Evolutionary conservation across 768 basidiomycete genomes (phyloP).

Genomic region (Hemileccinum rubropunctum): DNA sequence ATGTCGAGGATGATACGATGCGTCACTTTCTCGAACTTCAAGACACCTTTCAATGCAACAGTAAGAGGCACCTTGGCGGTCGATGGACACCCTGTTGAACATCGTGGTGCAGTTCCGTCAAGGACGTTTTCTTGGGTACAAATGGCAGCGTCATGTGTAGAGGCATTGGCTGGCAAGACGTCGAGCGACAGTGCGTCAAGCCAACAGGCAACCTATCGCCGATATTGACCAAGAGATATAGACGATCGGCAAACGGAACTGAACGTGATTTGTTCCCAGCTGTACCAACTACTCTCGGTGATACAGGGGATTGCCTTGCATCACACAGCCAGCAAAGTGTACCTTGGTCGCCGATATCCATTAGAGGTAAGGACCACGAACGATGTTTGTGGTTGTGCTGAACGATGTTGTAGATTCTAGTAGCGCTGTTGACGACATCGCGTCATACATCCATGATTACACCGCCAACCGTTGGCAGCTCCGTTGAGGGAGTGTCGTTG

Average conservation of each 20-base stretch:
- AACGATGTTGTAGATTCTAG: slow-evolving; percentile 52
- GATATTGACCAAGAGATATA: slow-evolving; percentile 17
- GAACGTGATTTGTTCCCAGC: slow-evolving; percentile 45
- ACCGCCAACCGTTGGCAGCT: slow-evolving; percentile 8
- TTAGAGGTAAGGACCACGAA: slow-evolving; percentile 52
- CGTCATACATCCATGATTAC: slow-evolving; percentile 50
- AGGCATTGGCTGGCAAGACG: slow-evolving; percentile 45
- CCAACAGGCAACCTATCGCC: not conserved
- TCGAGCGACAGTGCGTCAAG: slow-evolving; percentile 39
- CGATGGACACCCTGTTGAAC: slow-evolving; percentile 5
- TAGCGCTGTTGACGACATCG: slow-evolving; percentile 68
- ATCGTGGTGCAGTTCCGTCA: slow-evolving; percentile 54
- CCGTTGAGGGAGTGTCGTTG: slow-evolving; percentile 14
- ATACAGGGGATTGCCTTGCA: slow-evolving; percentile 75
- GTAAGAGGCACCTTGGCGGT: slow-evolving; percentile 40
- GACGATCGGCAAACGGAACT: slow-evolving; percentile 49
- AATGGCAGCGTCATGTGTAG: slow-evolving; percentile 47
- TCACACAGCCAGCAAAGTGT: slow-evolving; percentile 65
- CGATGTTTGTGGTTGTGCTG: slow-evolving; percentile 2
- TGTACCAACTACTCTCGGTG: slow-evolving; percentile 60
- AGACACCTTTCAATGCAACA: slow-evolving; percentile 79
- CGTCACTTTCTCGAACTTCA: slow-evolving; percentile 64
- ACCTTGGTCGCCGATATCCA: slow-evolving; percentile 62
- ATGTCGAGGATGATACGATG: slow-evolving; percentile 44
- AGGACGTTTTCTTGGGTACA: slow-evolving; percentile 65